Base-by-base conservation (phyloP, 1,284 basidiomycete genomes). In the Apiotrichum siamense region DNA sequence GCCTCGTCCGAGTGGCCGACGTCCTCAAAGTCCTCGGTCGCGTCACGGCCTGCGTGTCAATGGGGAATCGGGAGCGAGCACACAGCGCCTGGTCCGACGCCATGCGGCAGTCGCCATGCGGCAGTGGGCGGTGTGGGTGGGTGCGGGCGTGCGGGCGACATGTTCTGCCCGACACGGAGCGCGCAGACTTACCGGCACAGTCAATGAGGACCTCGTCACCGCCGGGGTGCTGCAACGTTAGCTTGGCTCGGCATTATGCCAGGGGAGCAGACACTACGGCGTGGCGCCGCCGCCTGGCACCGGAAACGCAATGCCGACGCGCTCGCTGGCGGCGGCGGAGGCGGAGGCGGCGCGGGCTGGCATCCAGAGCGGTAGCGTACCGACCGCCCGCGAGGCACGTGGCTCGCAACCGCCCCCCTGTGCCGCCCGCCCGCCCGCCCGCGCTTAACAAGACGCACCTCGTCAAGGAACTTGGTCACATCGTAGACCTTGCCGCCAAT, bases 1-100 rank as follows among this genome's bases (percentile, higher is more conserved):
- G 94, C 96, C 75, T 98, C 96, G 68, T 98, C 96, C 17, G 93
- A 97, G 81, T 98, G 94, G 39, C 96, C 94, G 43, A 98, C 93
- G 73, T 98, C 96, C 77, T 98, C 96, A 68, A 98, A 99, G 12
- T 94, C 91, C 73, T 98, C 96, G 38, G 94, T 96, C 25, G 91
- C 92, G 74, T 98, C 93, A 70, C 86, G 85, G 64, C 86, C 70
- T 67, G 58, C 21, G 13, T n/a, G n/a, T 25, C 12, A 26, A 11
- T 31, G 31, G 23, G 9, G 21, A 46, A 63, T 37, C 31, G 24
- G 35, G 4, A 5, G 9, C 4, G 4, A 12, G 37, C 20, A 13
- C 15, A 9, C 6, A n/a, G n/a, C n/a, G n/a, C n/a, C n/a, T n/a
- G n/a, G n/a, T n/a, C n/a, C n/a, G n/a, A n/a, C n/a, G n/a, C n/a